These are phyloP conservation scores for Chrysanthemum seticuspe DNA, from an alignment of 129 eudicot species.

Conservation along the genomic window DNA sequence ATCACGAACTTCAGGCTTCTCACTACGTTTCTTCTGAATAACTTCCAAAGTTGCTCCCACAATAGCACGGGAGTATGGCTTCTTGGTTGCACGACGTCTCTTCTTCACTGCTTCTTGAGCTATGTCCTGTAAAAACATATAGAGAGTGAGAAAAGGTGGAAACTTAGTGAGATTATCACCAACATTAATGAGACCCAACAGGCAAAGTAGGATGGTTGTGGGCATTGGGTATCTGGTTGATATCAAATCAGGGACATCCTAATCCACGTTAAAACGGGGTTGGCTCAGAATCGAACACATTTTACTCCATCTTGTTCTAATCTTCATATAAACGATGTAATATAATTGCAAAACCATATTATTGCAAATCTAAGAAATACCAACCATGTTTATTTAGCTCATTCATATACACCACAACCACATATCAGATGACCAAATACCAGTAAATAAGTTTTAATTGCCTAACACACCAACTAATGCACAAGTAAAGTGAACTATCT, in stretches of 20 bases:
- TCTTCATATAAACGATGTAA: background rate
- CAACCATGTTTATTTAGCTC: too few relatives aligned
- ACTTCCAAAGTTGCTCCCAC: conserved; percentile 73
- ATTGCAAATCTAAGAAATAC: background rate
- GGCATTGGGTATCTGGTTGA: too few relatives aligned
- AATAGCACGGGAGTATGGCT: conserved; percentile 63
- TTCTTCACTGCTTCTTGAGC: conserved; percentile 66
- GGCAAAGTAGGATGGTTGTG: background rate
- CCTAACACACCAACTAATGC: background rate
- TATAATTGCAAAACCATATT: background rate
- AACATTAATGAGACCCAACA: background rate
- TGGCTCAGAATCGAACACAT: background rate
- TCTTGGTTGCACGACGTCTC: conserved; percentile 61
- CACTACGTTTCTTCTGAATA: conserved; percentile 60
- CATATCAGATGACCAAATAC: background rate
- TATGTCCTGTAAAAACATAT: conserved; percentile 33
- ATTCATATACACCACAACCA: background rate
- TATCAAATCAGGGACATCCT: background rate
- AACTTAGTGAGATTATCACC: background rate
- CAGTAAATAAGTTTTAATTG: background rate
- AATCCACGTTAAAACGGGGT: background rate
- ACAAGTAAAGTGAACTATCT: background rate
- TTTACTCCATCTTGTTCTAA: background rate
- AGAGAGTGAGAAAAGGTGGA: background rate
- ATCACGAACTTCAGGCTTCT: conserved; percentile 71